A percentile compares a stretch with the other conserved stretches of the same genome.
Conservation (phyloP, 345 rosid species). For the Fremontodendron californicum region DNA sequence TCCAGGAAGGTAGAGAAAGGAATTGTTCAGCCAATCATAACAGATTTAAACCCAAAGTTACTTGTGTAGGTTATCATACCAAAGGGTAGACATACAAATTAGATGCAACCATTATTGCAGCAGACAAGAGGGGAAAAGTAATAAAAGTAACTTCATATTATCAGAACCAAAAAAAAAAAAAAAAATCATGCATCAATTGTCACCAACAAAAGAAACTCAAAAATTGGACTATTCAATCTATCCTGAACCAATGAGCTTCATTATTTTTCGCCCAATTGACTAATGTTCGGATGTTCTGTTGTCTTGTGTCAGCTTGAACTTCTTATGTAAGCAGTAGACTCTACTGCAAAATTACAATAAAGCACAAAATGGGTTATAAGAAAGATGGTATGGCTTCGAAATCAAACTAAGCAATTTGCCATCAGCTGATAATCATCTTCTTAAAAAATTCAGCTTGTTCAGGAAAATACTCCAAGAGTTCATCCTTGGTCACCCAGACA, state of each 20-base stretch:
- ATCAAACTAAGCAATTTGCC: background rate
- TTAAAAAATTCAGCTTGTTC: slow-evolving; percentile 65
- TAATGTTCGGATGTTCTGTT: background rate
- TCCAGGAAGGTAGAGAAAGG: background rate
- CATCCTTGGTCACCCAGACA: slow-evolving; percentile 94
- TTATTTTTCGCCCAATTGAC: background rate
- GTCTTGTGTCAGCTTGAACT: background rate
- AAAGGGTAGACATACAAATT: background rate
- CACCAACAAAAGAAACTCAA: background rate
- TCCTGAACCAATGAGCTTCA: background rate
- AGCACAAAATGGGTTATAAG: background rate
- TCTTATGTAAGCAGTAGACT: background rate
- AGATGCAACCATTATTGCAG: background rate
- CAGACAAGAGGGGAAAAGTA: background rate
- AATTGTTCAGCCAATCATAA: slow-evolving; percentile 2
- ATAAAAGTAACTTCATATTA: background rate
- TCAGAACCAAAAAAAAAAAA: background rate
- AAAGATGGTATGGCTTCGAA: background rate
- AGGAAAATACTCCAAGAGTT: slow-evolving; percentile 76
- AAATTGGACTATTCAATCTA: background rate
- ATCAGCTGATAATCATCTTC: slow-evolving; percentile 88
- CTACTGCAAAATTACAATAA: slow-evolving; percentile 3
- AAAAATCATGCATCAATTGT: background rate
- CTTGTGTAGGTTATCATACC: background rate
- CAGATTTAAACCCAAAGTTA: background rate